Conservation (phyloP, 306 rosid species). For the Corylus americana region DNA sequence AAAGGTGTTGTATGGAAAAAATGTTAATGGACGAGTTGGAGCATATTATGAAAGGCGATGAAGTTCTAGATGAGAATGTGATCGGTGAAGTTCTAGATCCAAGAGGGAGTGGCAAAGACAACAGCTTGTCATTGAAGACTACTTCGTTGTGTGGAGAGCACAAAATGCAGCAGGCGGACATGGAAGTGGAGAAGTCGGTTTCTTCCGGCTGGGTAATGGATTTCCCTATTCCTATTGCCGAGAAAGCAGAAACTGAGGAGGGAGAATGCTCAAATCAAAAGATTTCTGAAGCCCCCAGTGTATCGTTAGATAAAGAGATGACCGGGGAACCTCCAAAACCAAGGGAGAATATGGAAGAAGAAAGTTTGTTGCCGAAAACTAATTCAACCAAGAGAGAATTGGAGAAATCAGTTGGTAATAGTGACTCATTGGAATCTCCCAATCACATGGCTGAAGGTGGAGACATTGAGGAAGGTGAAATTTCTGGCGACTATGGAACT, state of each 20-base stretch:
- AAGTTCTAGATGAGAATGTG: slow-evolving; percentile 6
- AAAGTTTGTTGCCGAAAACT: slow-evolving; percentile 7
- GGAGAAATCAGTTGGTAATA: slow-evolving; percentile 17
- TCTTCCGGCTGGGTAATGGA: slow-evolving; percentile 11
- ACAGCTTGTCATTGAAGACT: not conserved
- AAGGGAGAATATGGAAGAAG: slow-evolving; percentile 16
- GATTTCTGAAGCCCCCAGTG: slow-evolving; percentile 23
- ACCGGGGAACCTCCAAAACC: slow-evolving; percentile 24
- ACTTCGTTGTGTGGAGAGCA: slow-evolving; percentile 13
- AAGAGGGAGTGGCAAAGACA: slow-evolving; percentile 20
- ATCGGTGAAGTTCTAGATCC: slow-evolving; percentile 22
- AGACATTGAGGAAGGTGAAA: slow-evolving; percentile 82
- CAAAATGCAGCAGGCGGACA: slow-evolving; percentile 35
- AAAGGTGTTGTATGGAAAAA: slow-evolving; percentile 27
- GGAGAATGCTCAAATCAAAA: slow-evolving; percentile 27
- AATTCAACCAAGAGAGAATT: slow-evolving; percentile 12
- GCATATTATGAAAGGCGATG: slow-evolving; percentile 42
- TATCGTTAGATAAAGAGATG: slow-evolving; percentile 31
- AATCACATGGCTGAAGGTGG: slow-evolving; percentile 30
- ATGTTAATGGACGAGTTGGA: slow-evolving; percentile 36
- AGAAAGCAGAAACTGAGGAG: slow-evolving; percentile 35
- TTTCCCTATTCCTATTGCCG: slow-evolving; percentile 23
- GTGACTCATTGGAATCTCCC: slow-evolving; percentile 24
- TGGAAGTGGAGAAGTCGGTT: slow-evolving; percentile 25
- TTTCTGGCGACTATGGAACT: slow-evolving; percentile 47